Base-by-base conservation (phyloP, 306 rosid species). In the Lathyrus tuberosus region DNA sequence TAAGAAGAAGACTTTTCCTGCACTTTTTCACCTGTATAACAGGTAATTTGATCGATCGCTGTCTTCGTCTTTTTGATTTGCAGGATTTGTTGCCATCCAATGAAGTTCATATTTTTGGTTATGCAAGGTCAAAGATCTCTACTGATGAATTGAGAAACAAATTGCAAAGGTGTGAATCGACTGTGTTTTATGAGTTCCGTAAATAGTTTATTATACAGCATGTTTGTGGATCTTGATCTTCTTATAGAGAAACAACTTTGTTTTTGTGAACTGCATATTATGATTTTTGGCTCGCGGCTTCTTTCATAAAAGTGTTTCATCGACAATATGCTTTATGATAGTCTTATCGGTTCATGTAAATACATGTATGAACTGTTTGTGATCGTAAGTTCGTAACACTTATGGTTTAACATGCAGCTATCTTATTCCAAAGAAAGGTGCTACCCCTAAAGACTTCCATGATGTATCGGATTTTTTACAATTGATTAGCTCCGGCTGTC, bases 1-100 rank as follows among this genome's bases (percentile, higher is more conserved):
- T 76, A 94, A 88, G 83, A 94, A 91, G 89, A 94, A 94, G 86
- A 94, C 99, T 28, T 94, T 94, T 69, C 99, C 99, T 2, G 99
- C 99, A 37, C 96, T 94, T 17, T 94, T 83, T 76, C 72, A 89
- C 82, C 91, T 94, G 18, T 94, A 83, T 66, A 81, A 42, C 99
- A 91, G 97, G 99, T 90, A 20, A 31, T 31, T 31, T 1, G 35
- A 31, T 31, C 35, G 6, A 31, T 31, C 6, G 6, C 35, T 31
- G 6, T 5, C 7, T 31, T 77, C 46, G 12, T 56, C 46, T 48
- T 49, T 61, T 63, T 71, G 81, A 42, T 74, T 70, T 67, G 56
- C 76, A 94, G 99, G 96, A 97, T 24, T 86, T 91, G 82, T 85
- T 94, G 44, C 84, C 65, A 38, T 73, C 89, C 5, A 66, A 84